Evolutionary conservation across 805 yeast genomes (phyloP), one percentile per base, ranked within the genome.

Genomic region (Kodamaea sagamina): DNA sequence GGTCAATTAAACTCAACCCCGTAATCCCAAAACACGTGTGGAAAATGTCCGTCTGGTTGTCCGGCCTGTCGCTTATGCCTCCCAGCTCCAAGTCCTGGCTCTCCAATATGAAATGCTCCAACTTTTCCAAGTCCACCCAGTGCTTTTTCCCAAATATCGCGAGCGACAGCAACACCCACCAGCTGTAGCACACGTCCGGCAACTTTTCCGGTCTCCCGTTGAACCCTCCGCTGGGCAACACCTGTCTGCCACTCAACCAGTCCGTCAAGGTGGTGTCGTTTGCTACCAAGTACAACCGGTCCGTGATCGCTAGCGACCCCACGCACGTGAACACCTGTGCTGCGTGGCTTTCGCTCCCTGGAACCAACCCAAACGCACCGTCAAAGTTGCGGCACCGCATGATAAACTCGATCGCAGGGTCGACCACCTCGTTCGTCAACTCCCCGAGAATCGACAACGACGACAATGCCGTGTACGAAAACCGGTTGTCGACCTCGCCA

Each of bases 131-230:
- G 56, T 88, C 84, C n/a, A 93, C 84, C 89, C 96, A 89, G 50
- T 86, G 77, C 13, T 81, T 61, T 48, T 77, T 81, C 0, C 68
- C 78, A 15, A 92, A 69, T 27, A 88, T 81, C 0, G 85, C 75
- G 44, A 90, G 64, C 2, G 89, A 76, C 1, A 95, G 84, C 16
- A 89, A 61, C 7, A 89, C 95, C 99, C 99, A 93, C 96, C 97
- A 93, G 53, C 93, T 82, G 61, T 93, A 93, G 60, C 99, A 93
- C n/a, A 88, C 96, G 63, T 93, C 99, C 0, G 98, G 96, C 13
- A 89, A 67, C 60, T 93, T 93, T 46, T 93, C 96, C 0, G 98
- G 97, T 39, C 99, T 76, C 0, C 99, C 99, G 58, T 93, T 93
- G 43, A 93, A 72, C 0, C 99, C 99, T 4, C 99, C 99, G 21